phyloP scores from a whole-genome alignment of 1,284 basidiomycete species.

The Phaffia rhodozyma region DNA sequence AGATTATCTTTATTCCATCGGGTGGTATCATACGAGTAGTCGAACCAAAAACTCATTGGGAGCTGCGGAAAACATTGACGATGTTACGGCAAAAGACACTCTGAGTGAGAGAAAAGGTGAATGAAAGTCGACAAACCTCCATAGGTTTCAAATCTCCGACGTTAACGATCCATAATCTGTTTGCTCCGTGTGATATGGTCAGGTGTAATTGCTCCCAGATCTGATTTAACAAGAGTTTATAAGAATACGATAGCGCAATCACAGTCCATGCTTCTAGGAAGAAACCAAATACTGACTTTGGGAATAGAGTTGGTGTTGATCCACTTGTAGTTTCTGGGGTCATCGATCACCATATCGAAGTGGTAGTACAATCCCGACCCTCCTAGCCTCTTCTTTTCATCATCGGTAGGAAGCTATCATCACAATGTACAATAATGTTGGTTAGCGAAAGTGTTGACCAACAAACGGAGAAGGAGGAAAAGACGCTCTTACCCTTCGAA shows the following conservation, averaged over 20 bases:
- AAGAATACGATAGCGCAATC: too few species aligned
- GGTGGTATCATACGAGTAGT: constrained; percentile 49
- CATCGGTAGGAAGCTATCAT: constrained; percentile 37
- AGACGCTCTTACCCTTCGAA: constrained; percentile 19
- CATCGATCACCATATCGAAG: constrained; percentile 40
- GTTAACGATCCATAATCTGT: constrained; percentile 34
- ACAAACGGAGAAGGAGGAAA: too few species aligned
- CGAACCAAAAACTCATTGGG: constrained; percentile 57
- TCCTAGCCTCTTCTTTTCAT: constrained; percentile 47
- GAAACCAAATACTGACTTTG: constrained; percentile 22
- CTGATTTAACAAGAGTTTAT: constrained; percentile 24
- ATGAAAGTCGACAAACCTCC: constrained; percentile 33
- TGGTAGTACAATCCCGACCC: constrained; percentile 56
- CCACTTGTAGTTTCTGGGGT: constrained; percentile 35
- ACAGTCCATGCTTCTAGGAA: too few species aligned
- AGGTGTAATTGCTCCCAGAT: constrained; percentile 14
- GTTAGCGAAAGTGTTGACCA: neutral
- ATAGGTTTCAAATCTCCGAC: constrained; percentile 58
- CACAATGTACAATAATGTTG: neutral
- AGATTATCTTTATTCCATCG: constrained; percentile 44
- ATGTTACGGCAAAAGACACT: neutral
- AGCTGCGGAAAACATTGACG: neutral
- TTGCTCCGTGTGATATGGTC: constrained; percentile 24
- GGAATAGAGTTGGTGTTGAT: constrained; percentile 26
- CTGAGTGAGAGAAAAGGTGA: neutral